A percentile compares a stretch with the other conserved stretches of the same genome.
These are phyloP conservation scores for Coniosporium tulheliwenetii DNA, from an alignment of 2,329 filamentous ascomycete genomes.

Conservation along the genomic window DNA sequence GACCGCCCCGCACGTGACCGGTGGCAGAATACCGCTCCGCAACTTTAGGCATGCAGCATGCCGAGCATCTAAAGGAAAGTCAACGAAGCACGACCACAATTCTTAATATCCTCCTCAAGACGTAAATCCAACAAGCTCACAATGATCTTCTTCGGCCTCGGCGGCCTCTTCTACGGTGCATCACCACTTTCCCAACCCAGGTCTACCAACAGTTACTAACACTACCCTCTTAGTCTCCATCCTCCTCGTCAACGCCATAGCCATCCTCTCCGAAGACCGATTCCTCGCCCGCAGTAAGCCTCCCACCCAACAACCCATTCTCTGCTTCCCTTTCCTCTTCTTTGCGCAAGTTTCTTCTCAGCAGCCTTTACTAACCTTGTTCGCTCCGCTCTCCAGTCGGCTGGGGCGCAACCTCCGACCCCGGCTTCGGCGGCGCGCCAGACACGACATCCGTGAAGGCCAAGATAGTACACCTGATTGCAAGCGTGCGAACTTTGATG, in stretches of 20 bases:
- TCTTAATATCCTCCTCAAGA: too few relatives aligned
- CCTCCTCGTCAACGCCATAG: conserved; percentile 85
- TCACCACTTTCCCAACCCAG: conserved; percentile 1
- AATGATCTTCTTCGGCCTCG: conserved; percentile 46
- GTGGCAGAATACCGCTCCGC: too few relatives aligned
- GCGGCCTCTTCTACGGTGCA: conserved; percentile 59
- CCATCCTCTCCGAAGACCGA: conserved; percentile 85
- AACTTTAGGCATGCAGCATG: too few relatives aligned
- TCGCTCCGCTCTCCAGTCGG: conserved; percentile 46
- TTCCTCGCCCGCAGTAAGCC: conserved; percentile 67
- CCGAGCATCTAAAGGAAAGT: too few relatives aligned
- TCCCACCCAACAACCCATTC: conserved; percentile 3
- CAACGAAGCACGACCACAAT: too few relatives aligned
- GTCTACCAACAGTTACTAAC: conserved; percentile 8
- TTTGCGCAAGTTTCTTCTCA: conserved; percentile 1
- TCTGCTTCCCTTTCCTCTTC: conserved; percentile 1
- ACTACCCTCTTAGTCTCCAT: conserved; percentile 44
- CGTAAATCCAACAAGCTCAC: too few relatives aligned
- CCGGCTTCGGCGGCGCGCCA: conserved; percentile 56
- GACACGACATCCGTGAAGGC: conserved; percentile 69
- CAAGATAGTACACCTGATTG: conserved; percentile 78
- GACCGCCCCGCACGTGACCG: too few relatives aligned
- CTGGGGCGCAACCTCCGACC: conserved; percentile 56
- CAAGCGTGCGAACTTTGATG: conserved; percentile 82
- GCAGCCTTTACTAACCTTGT: neutral